These are phyloP conservation scores for Sutorius australiensis DNA, from an alignment of 768 basidiomycete genomes.

Conservation along the genomic window DNA sequence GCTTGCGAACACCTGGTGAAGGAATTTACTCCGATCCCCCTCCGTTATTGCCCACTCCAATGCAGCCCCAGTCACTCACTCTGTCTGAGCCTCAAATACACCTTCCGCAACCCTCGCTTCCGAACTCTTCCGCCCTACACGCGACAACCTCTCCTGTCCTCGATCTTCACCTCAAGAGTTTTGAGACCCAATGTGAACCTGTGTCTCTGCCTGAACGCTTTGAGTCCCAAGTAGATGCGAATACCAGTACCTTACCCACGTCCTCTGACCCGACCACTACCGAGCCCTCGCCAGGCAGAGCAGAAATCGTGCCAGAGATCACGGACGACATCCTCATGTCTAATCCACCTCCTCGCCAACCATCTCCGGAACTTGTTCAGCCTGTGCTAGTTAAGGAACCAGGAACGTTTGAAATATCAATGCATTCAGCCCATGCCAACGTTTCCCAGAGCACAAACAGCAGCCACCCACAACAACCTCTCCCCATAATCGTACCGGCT, in stretches of 20 bases:
- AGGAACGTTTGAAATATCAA: background rate
- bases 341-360: background rate
- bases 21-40: background rate
- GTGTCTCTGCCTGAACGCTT: background rate
- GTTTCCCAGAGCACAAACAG: constrained; percentile 3
- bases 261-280: constrained; percentile 1
- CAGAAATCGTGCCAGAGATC: background rate
- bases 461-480: constrained; percentile 16
- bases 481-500: background rate
- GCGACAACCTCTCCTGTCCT: constrained; percentile 5
- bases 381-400: background rate
- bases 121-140: background rate
- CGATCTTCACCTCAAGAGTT: constrained; percentile 1
- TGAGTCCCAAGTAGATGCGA: background rate
- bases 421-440: background rate
- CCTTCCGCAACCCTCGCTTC: background rate
- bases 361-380: constrained; percentile 4
- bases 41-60: background rate
- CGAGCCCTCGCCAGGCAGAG: background rate
- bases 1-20: background rate
- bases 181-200: background rate
- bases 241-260: background rate
- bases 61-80: background rate
- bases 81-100: constrained; percentile 1
- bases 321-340: background rate